phyloP scores from a whole-genome alignment of 164 flowering plant genomes.

The Malania oleifera region DNA sequence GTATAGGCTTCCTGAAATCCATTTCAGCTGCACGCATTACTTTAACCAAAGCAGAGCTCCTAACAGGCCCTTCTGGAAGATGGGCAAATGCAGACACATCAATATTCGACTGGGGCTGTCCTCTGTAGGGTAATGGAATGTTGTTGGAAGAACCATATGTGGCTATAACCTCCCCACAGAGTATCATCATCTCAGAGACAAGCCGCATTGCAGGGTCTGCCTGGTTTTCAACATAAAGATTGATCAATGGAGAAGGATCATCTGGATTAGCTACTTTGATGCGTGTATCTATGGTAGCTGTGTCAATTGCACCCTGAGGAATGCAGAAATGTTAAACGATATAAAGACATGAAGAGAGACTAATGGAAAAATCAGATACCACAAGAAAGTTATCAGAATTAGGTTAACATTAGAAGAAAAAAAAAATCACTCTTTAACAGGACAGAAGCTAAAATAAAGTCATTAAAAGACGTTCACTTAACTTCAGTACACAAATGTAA shows the following conservation, averaged over 20 bases:
- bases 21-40: conserved; percentile 89
- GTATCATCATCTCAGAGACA: conserved; percentile 95
- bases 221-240: conserved; percentile 87
- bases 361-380: too few species aligned
- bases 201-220: conserved; percentile 92
- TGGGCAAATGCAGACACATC: conserved; percentile 69
- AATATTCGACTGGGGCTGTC: conserved; percentile 81
- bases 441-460: too few species aligned
- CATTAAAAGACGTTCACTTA: too few species aligned
- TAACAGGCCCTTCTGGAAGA: conserved; percentile 96
- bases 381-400: too few species aligned
- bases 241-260: conserved; percentile 82
- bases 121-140: conserved; percentile 89
- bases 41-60: conserved; percentile 71
- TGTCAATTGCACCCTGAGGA: conserved; percentile 80
- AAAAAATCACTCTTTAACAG: too few species aligned
- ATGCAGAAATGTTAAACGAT: background rate
- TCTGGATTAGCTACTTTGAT: conserved; percentile 80
- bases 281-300: conserved; percentile 71
- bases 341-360: too few species aligned
- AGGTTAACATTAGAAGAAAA: too few species aligned
- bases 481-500: too few species aligned
- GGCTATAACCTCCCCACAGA: conserved; percentile 91
- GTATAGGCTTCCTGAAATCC: conserved; percentile 79
- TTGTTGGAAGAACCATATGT: conserved; percentile 67